Conservation (phyloP, 305 asterid genomes). For the Ajuga reptans region DNA sequence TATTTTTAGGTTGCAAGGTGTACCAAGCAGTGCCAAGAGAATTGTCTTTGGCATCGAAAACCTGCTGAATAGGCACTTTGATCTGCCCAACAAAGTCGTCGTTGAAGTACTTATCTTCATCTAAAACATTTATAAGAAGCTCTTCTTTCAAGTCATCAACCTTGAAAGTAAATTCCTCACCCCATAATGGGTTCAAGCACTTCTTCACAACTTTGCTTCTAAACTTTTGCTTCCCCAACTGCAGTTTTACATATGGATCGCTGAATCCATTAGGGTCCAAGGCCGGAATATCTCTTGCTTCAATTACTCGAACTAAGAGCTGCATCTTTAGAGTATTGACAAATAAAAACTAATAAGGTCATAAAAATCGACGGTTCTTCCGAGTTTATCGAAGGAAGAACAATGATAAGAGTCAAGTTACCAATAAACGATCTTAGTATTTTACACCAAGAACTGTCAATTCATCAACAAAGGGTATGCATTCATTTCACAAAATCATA, state of each 20-base stretch:
- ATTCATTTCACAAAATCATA: constrained; percentile 19
- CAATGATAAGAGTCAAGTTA: constrained; percentile 22
- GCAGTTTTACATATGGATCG: constrained; percentile 88
- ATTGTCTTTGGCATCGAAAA: constrained; percentile 65
- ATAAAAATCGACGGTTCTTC: not conserved
- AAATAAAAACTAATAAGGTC: not conserved
- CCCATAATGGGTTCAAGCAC: constrained; percentile 83
- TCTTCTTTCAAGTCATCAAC: constrained; percentile 83
- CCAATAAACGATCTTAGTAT: not conserved
- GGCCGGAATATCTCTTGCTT: constrained; percentile 67
- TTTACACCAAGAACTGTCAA: not conserved
- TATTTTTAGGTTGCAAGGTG: constrained; percentile 66
- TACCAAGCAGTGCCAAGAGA: constrained; percentile 91
- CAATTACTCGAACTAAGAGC: constrained; percentile 84
- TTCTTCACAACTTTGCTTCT: constrained; percentile 79
- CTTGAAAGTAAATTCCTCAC: constrained; percentile 73
- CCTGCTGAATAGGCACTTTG: constrained; percentile 49
- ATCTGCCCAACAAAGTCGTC: constrained; percentile 89
- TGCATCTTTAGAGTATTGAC: constrained; percentile 29
- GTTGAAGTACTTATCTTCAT: constrained; percentile 84
- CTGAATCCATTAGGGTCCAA: constrained; percentile 80
- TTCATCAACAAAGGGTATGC: not conserved
- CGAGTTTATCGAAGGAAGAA: constrained; percentile 8
- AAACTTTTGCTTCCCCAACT: constrained; percentile 70
- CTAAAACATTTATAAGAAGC: constrained; percentile 65